A percentile compares a stretch with the other conserved stretches of the same genome.
phyloP scores from a whole-genome alignment of 2,329 filamentous ascomycete genomes.

The Neonectria ditissima region DNA sequence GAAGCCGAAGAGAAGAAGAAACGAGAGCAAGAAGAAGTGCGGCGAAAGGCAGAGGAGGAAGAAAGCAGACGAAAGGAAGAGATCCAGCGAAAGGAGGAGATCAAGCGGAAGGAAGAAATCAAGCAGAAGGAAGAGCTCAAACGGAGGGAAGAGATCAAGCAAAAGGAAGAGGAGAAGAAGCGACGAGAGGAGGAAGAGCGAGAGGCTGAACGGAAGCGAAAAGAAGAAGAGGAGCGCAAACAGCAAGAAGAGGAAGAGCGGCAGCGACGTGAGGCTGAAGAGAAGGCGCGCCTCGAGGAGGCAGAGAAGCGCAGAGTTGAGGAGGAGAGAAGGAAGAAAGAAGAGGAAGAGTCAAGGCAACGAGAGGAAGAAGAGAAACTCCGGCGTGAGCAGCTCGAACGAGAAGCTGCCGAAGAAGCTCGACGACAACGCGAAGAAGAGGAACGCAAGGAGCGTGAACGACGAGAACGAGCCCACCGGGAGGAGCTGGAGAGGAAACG shows the following conservation, averaged over 20 bases:
- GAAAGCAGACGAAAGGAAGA: not conserved
- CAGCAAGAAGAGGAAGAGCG: slow-evolving; percentile 52
- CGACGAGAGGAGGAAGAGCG: slow-evolving; percentile 48
- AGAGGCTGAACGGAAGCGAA: slow-evolving; percentile 52
- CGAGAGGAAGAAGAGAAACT: slow-evolving; percentile 61
- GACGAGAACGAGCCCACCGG: slow-evolving; percentile 56
- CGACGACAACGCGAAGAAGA: slow-evolving; percentile 64
- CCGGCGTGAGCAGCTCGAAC: slow-evolving; percentile 58
- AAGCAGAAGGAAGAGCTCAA: not conserved
- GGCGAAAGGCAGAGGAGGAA: slow-evolving; percentile 48
- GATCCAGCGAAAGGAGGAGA: too few relatives aligned
- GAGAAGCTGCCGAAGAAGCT: slow-evolving; percentile 62
- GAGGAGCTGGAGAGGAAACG: slow-evolving; percentile 63
- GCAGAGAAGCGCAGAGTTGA: slow-evolving; percentile 52
- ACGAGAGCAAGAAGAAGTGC: slow-evolving; percentile 40
- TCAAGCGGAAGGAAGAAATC: too few relatives aligned
- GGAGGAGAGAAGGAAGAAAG: slow-evolving; percentile 55
- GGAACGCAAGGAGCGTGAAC: slow-evolving; percentile 63
- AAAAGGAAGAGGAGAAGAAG: slow-evolving; percentile 48
- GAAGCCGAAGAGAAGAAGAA: slow-evolving; percentile 47
- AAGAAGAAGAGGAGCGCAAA: slow-evolving; percentile 53
- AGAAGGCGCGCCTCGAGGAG: slow-evolving; percentile 52
- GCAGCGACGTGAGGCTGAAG: slow-evolving; percentile 52
- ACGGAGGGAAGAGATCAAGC: slow-evolving; percentile 42
- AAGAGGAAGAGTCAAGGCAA: slow-evolving; percentile 52